Evolutionary conservation across 768 basidiomycete genomes (phyloP).

Genomic region (Lactarius sanguifluus): DNA sequence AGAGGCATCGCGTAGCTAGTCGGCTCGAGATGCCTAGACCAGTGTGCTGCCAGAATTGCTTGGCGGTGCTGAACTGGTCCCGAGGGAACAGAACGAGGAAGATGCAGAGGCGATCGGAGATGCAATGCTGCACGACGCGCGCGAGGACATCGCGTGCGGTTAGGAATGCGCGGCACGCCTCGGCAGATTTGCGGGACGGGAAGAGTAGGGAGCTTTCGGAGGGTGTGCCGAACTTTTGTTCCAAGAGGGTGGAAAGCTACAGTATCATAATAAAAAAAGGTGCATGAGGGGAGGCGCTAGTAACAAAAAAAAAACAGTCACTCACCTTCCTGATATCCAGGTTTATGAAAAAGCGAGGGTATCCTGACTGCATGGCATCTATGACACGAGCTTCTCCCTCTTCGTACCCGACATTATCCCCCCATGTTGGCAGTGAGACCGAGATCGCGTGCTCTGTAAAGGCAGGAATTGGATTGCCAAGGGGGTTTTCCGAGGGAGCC

Average conservation of each 20-base stretch:
- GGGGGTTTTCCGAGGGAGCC: constrained; percentile 28
- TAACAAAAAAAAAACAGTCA: not conserved
- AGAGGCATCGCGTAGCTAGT: constrained; percentile 77
- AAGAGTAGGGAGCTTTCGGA: constrained; percentile 80
- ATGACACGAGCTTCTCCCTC: constrained; percentile 80
- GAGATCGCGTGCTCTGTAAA: constrained; percentile 87
- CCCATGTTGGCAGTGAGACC: constrained; percentile 93
- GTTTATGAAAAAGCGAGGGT: constrained; percentile 95
- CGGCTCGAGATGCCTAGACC: constrained; percentile 90
- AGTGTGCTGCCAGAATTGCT: constrained; percentile 96
- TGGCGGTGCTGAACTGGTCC: constrained; percentile 62
- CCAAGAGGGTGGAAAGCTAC: constrained; percentile 77
- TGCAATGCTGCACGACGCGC: constrained; percentile 67
- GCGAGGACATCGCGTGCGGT: constrained; percentile 50
- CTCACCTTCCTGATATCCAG: constrained; percentile 76
- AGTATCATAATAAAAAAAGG: not conserved
- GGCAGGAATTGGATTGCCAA: constrained; percentile 60
- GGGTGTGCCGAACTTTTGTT: constrained; percentile 69
- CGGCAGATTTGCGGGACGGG: constrained; percentile 69
- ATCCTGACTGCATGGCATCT: constrained; percentile 81
- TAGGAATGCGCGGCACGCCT: constrained; percentile 75
- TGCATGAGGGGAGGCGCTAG: not conserved
- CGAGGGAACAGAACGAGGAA: constrained; percentile 80
- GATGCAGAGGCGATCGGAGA: constrained; percentile 51
- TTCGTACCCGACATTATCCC: constrained; percentile 89